Percentiles rank a stretch among this genome's conserved stretches.
Evolutionary conservation across 768 basidiomycete genomes (phyloP).

Genomic region (Suillus paluster): DNA sequence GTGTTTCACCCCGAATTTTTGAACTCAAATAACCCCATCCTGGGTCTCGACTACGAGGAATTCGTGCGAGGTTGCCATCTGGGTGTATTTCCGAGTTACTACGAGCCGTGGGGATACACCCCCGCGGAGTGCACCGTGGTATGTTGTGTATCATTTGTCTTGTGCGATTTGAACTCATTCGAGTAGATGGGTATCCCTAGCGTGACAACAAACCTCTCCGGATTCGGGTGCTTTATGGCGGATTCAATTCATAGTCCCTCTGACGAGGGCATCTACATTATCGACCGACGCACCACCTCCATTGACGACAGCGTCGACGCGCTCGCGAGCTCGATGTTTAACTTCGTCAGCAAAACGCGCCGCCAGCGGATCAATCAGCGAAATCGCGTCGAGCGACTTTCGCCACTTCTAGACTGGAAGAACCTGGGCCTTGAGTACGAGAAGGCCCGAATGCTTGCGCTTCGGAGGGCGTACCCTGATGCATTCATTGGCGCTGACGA

Average conservation of each 20-base stretch:
- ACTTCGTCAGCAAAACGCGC: constrained; percentile 82
- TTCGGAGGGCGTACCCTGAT: constrained; percentile 94
- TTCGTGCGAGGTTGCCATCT: constrained; percentile 98
- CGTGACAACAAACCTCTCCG: constrained; percentile 96
- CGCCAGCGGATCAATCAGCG: constrained; percentile 98
- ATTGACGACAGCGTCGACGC: constrained; percentile 91
- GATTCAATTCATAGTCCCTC: constrained; percentile 94
- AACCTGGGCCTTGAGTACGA: constrained; percentile 96
- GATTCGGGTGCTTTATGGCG: constrained; percentile 98
- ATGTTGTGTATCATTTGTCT: constrained; percentile 34
- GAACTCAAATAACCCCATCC: constrained; percentile 96
- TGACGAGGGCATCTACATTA: constrained; percentile 96
- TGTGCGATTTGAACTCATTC: constrained; percentile 15
- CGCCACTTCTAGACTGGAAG: constrained; percentile 97
- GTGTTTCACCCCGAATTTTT: constrained; percentile 99
- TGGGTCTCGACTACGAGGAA: constrained; percentile 98
- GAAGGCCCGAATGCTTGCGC: constrained; percentile 90
- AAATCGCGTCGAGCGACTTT: constrained; percentile 94
- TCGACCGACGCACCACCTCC: constrained; percentile 87
- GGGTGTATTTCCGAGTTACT: constrained; percentile 98
- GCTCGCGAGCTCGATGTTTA: constrained; percentile 75
- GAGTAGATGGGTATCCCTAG: constrained; percentile 94
- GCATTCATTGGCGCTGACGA: constrained; percentile 72
- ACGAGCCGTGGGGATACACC: constrained; percentile 96
- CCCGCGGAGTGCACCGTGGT: constrained; percentile 99